Percentiles rank a stretch among this genome's conserved stretches.
Conservation (phyloP, 495 filamentous ascomycete genomes). For the Aspergillus funiculosus region DNA sequence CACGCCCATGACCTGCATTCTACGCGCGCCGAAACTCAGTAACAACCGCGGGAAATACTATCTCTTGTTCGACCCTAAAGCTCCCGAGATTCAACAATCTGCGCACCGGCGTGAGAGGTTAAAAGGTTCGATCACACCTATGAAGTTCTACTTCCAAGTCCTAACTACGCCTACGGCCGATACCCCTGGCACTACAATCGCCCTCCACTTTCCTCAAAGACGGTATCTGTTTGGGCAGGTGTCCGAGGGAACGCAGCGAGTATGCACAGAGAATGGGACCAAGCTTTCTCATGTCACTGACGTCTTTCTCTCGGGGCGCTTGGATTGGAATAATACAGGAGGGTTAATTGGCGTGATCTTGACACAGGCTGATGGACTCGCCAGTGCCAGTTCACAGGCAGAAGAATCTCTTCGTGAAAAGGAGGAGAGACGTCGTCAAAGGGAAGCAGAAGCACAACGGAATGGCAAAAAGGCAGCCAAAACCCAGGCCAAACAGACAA, state of each 20-base stretch:
- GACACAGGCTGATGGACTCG: conserved; percentile 63
- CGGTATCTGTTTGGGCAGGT: conserved; percentile 86
- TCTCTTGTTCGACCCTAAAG: conserved; percentile 25
- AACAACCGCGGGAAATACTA: conserved; percentile 14
- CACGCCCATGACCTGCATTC: neutral
- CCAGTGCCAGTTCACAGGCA: conserved; percentile 26
- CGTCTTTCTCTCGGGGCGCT: conserved; percentile 73
- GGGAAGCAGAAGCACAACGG: conserved; percentile 22
- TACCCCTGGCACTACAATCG: conserved; percentile 70
- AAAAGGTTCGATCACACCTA: conserved; percentile 39
- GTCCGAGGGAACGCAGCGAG: conserved; percentile 80
- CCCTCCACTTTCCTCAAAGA: conserved; percentile 70
- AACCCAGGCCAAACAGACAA: conserved; percentile 7
- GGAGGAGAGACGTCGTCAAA: conserved; percentile 31
- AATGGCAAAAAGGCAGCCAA: conserved; percentile 18
- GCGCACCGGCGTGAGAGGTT: too few relatives aligned
- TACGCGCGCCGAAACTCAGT: conserved; percentile 8
- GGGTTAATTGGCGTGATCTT: conserved; percentile 81
- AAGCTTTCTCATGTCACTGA: conserved; percentile 57
- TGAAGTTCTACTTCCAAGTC: conserved; percentile 68
- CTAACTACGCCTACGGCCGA: conserved; percentile 83
- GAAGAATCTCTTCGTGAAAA: conserved; percentile 23
- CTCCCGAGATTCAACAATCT: neutral
- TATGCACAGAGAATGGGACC: conserved; percentile 57
- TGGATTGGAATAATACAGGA: conserved; percentile 69